Percentiles rank a stretch among this genome's conserved stretches.
phyloP scores from a whole-genome alignment of 306 rosid species.

The Quercus suber region DNA sequence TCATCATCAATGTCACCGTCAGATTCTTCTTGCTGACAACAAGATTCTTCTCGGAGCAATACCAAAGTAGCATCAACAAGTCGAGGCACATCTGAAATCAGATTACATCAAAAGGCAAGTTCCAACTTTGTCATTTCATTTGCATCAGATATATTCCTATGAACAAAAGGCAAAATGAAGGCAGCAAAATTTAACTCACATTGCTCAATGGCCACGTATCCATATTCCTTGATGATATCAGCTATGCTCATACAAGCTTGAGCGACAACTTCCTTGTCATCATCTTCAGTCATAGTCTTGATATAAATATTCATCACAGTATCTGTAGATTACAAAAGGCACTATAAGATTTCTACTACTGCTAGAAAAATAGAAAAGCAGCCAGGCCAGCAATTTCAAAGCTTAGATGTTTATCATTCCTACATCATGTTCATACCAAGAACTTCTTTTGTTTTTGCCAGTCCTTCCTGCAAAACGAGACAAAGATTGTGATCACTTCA shows the following conservation, averaged over 20 bases:
- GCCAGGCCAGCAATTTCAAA: not conserved
- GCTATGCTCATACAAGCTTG: conserved; percentile 88
- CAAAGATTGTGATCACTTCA: conserved; percentile 9
- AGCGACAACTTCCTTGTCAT: conserved; percentile 94
- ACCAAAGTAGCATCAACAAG: conserved; percentile 75
- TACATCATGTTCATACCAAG: conserved; percentile 54
- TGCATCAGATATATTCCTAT: conserved; percentile 22
- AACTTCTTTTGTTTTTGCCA: conserved; percentile 63
- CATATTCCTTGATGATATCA: conserved; percentile 84
- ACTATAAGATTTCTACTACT: conserved; percentile 1
- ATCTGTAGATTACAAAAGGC: conserved; percentile 45
- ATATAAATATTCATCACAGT: conserved; percentile 72
- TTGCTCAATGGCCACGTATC: conserved; percentile 72
- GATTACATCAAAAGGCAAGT: not conserved
- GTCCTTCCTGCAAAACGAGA: conserved; percentile 69
- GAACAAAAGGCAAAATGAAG: conserved; percentile 10
- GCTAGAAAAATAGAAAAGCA: not conserved
- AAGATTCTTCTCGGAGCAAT: conserved; percentile 80
- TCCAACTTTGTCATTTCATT: conserved; percentile 15
- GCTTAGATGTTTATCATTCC: conserved; percentile 1
- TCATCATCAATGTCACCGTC: conserved; percentile 85
- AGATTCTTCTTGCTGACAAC: conserved; percentile 78
- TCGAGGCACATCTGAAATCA: conserved; percentile 54
- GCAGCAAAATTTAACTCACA: conserved; percentile 52
- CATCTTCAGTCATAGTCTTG: conserved; percentile 91